Evolutionary conservation across 176 grass and related monocot species (phyloP), one percentile per base, ranked within the genome.

Genomic region (Oryza punctata): DNA sequence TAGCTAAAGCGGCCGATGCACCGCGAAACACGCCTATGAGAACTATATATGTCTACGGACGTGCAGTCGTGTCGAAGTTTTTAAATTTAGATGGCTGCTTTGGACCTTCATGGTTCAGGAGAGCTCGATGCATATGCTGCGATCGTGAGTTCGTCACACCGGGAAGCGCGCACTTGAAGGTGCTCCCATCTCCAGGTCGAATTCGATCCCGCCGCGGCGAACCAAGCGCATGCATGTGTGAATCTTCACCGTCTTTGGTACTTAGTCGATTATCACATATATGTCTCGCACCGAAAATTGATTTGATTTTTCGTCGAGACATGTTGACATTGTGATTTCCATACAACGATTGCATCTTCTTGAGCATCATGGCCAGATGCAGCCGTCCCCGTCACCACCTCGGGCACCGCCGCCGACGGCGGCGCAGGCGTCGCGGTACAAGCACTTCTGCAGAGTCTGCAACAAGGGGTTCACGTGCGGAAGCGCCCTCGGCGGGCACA

Each of bases 401-500:
- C 80, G 76, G 46, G 73, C 38, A 47, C 60, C 10, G 6, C 24
- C 68, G 26, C 80, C 68, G 29, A 14, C 26, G 45, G 24, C 45
- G 37, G 76, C 32, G 66, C 84, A 77, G 78, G 70, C 72, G 40
- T 70, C 84, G 70, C 76, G 61, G 43, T 92, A 81, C 85, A 94
- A 90, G 78, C 92, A 98, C 40, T 89, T 93, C 80, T 98, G 96
- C 52, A 79, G 93, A 23, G 87, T 98, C 9, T 95, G 96, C 86
- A 92, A 91, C 84, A 98, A 95, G 82, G 92, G 87, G 1, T 98
- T 98, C 69, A 79, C 78, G 8, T 92, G 92, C 64, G 96, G 92
- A 59, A 92, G 92, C 19, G 96, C 91, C 12, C 92, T 98, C 19
- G 96, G 96, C 1, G 96, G 96, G 14, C 96, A 98, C 80, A 98